phyloP scores from a whole-genome alignment of 106 monocot genomes.

The Dioscorea alata region DNA sequence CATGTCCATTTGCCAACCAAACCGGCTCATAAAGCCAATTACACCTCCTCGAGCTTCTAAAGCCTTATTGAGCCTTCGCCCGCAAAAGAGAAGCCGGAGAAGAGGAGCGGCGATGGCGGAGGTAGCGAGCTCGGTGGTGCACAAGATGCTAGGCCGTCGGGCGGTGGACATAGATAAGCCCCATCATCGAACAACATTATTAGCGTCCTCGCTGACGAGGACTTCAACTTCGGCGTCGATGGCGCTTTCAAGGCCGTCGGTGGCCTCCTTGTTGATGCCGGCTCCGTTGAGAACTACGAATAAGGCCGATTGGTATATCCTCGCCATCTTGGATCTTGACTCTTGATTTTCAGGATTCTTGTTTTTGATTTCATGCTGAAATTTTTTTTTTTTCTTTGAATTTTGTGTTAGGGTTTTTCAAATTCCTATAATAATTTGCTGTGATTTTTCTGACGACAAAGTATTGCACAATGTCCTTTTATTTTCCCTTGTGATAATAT shows the following conservation, averaged over 20 bases:
- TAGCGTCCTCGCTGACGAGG: slow-evolving; percentile 98
- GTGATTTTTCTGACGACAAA: too few relatives aligned
- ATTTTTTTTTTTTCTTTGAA: too few relatives aligned
- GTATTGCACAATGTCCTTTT: too few relatives aligned
- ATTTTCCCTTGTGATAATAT: too few relatives aligned
- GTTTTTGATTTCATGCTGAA: too few relatives aligned
- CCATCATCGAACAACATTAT: slow-evolving; percentile 92
- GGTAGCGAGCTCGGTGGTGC: slow-evolving; percentile 78
- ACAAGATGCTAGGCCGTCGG: slow-evolving; percentile 68
- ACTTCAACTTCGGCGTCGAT: slow-evolving; percentile 95
- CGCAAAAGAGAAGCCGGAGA: background rate
- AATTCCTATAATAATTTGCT: too few relatives aligned
- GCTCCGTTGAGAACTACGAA: slow-evolving; percentile 59
- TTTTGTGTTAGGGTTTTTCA: too few relatives aligned
- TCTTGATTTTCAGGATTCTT: background rate
- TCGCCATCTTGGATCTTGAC: background rate
- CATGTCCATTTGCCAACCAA: too few relatives aligned
- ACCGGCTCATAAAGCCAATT: background rate
- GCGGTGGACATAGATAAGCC: slow-evolving; percentile 68
- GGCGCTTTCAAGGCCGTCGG: slow-evolving; percentile 89
- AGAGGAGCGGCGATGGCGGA: slow-evolving; percentile 33
- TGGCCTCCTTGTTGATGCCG: slow-evolving; percentile 88
- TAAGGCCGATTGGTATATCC: slow-evolving; percentile 53
- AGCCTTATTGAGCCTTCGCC: background rate
- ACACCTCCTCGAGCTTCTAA: too few relatives aligned